A percentile compares a stretch with the other conserved stretches of the same genome.
phyloP scores from a whole-genome alignment of 371 early-diverging fungal species.

The Mucor irregularis region DNA sequence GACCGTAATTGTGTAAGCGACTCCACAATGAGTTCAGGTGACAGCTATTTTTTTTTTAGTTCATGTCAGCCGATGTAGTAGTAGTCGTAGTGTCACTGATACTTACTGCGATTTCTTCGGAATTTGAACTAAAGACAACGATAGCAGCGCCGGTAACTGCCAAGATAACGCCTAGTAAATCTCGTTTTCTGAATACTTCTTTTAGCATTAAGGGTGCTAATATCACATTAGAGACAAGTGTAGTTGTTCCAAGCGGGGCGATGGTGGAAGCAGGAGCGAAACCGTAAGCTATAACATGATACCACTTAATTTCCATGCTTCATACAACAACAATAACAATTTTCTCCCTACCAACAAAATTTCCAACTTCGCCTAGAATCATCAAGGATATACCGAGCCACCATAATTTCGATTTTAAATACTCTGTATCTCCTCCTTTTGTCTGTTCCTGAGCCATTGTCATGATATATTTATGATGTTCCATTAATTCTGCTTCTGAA shows the following conservation, averaged over 20 bases:
- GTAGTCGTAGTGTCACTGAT: not conserved
- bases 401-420: constrained; percentile 65
- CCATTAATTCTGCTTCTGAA: constrained; percentile 32
- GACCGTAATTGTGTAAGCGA: constrained; percentile 62
- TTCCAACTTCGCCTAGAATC: constrained; percentile 72
- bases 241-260: constrained; percentile 81
- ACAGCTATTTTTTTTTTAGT: constrained; percentile 42
- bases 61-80: not conserved
- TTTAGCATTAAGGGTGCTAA: constrained; percentile 73
- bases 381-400: constrained; percentile 76
- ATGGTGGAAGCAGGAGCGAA: constrained; percentile 82
- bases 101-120: constrained; percentile 58
- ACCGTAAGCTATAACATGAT: constrained; percentile 59
- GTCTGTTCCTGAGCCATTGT: constrained; percentile 47
- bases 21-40: constrained; percentile 62
- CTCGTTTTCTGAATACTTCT: constrained; percentile 66
- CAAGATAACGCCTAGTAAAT: constrained; percentile 66
- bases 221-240: constrained; percentile 70
- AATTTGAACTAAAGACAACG: constrained; percentile 68
- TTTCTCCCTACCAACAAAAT: constrained; percentile 59
- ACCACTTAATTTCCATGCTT: not conserved
- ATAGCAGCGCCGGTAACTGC: constrained; percentile 72
- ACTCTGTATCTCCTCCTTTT: constrained; percentile 42
- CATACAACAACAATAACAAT: not conserved
- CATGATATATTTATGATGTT: constrained; percentile 42